Base-by-base conservation (phyloP, 805 yeast species). In the Candida mattraensis region DNA sequence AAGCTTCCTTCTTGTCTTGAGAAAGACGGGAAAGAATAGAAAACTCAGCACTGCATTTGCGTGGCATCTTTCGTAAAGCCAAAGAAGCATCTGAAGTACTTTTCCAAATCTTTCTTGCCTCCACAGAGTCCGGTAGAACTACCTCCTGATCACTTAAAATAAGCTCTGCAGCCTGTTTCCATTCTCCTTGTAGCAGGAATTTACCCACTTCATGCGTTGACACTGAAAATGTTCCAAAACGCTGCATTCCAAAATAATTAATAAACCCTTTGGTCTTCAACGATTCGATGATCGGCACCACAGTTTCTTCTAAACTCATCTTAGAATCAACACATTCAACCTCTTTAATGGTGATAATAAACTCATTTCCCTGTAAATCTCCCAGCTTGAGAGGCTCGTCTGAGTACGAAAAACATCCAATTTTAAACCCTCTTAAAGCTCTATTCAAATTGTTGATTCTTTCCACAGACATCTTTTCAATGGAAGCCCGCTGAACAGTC, bases 221-320 rank as follows among this genome's bases (percentile, higher is more conserved):
- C 18, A 88, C 72, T 9, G 96, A 85, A 54, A 87, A 91, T 0
- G 99, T 89, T 18, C 99, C 99, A 59, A 93, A 93, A 54, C 99
- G 70, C 67, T 93, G 99, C 89, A 93, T 83, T n/a, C 99, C 99
- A 58, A 75, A 93, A 56, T 93, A 93, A 60, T 93, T 93, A 45
- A 93, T 83, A 53, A 87, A 93, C 0, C 99, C 99, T 18, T 72
- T 67, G 1, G 67, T 67, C 33, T 67, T 66, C 34, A 91, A 65
- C 0, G 87, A 72, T 5, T 66, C 55, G 46, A 89, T 69, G 17
- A 87, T 72, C 7, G 65, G 56, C 10, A 60, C 56, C 12, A 87
- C 66, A 3, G 70, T 64, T 10, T 67, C 64, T 25, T 74, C 75
- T 15, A 78, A 55, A 3, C 65, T 45, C 4, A 54, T 50, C 2